Evolutionary conservation across 306 rosid genomes (phyloP).

Genomic region (Betula pendula): DNA sequence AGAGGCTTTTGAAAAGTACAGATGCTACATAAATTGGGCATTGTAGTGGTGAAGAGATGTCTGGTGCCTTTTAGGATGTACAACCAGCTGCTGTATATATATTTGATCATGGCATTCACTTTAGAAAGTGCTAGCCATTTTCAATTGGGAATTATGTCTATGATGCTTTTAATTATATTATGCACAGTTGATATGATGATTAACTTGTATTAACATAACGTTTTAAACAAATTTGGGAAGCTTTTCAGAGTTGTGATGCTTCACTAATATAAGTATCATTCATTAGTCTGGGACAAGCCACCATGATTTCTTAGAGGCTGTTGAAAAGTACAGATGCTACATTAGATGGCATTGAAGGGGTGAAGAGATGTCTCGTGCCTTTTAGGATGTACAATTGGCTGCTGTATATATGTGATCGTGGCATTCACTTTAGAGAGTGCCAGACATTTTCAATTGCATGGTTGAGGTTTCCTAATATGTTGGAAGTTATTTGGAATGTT

Average conservation of each 20-base stretch:
- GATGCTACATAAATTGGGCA: neutral
- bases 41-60: too few relatives aligned
- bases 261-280: neutral
- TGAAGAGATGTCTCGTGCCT: too few relatives aligned
- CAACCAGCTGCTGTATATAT: too few relatives aligned
- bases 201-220: neutral
- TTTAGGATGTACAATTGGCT: too few relatives aligned
- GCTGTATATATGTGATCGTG: too few relatives aligned
- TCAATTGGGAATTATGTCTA: neutral
- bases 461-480: neutral
- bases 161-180: neutral
- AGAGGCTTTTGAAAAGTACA: neutral
- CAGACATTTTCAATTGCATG: too few relatives aligned
- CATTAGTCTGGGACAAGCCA: too few relatives aligned
- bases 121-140: neutral
- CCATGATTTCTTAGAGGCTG: neutral
- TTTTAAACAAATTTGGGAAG: neutral
- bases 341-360: neutral
- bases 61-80: too few relatives aligned
- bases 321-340: neutral
- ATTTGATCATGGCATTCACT: too few relatives aligned
- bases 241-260: neutral
- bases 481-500: neutral
- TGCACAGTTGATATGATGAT: neutral
- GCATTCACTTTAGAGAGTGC: too few relatives aligned